Evolutionary conservation across 2,329 filamentous ascomycete genomes (phyloP), one percentile per base, ranked within the genome.

Genomic region (Colletotrichum orbiculare): DNA sequence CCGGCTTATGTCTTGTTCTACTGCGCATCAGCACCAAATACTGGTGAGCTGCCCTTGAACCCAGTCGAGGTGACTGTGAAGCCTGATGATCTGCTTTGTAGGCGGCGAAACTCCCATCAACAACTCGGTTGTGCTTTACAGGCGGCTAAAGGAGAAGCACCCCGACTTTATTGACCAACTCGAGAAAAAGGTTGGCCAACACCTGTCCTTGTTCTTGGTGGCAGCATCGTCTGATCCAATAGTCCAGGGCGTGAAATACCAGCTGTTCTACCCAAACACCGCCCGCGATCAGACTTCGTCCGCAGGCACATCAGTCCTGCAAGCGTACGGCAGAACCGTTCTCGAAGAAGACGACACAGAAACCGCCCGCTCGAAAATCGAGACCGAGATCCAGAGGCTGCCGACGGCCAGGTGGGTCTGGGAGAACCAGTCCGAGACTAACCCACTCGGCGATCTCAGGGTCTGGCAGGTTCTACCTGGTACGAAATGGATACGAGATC

Each of bases 1-100:
- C 72, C 71, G 2, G 70, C 67, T 11, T 71, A 71, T 62, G 69
- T 73, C 10, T 53, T 74, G 10, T 73, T 74, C 54, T 72, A 69
- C 39, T 70, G 70, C 38, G 62, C 69, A 9, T 65, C 66, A 2
- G 67, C 66, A n/a, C 67, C 70, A 9, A 70, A 71, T 33, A 69
- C 56, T n/a, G 70, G 70, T 70, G 42, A 15, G 69, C 49, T 11
- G 12, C 11, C 6, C 2, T 2, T 34, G 11, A 10, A 13, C n/a
- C 12, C 8, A 6, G 11, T 6, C 6, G 25, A 25, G 25, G 25
- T 25, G 25, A 25, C 25, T 25, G 25, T 25, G 2, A 41, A 39
- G n/a, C 4, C 25, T 25, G 1, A 35, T 42, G 13, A 12, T 45
- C 33, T 34, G 3, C 17, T 17, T 17, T 17, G 17, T 17, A 68